These are phyloP conservation scores for Hypoxylon sp. DNA, from an alignment of 2,329 filamentous ascomycete species.

Conservation along the genomic window DNA sequence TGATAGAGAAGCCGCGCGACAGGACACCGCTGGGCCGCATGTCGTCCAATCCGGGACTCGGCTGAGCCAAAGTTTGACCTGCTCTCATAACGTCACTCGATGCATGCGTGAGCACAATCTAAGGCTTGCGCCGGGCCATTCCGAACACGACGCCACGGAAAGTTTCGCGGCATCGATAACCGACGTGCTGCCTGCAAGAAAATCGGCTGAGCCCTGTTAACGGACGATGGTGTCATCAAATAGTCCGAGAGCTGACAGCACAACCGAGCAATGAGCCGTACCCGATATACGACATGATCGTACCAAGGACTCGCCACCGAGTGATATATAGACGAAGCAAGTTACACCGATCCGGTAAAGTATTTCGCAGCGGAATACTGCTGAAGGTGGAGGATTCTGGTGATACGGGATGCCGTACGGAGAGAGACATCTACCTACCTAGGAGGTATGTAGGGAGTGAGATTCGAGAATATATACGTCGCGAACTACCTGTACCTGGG, in stretches of 20 bases:
- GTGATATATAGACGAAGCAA: neutral
- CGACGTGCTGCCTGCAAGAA: neutral
- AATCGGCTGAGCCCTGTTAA: neutral
- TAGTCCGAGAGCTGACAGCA: neutral
- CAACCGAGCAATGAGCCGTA: neutral
- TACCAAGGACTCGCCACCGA: neutral
- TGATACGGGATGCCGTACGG: neutral
- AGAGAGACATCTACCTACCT: too few relatives aligned
- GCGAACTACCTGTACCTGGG: too few relatives aligned
- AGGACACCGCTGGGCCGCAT: conserved; percentile 54
- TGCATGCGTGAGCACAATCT: neutral
- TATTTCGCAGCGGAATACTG: neutral
- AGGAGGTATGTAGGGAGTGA: too few relatives aligned
- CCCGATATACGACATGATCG: neutral
- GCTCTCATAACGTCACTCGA: neutral
- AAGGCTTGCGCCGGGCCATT: neutral
- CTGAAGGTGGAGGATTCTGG: neutral
- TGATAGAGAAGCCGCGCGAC: conserved; percentile 63
- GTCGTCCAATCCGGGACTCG: conserved; percentile 40
- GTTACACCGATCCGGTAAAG: neutral
- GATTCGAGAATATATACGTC: too few relatives aligned
- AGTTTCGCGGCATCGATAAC: neutral
- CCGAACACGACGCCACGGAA: neutral
- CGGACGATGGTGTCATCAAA: neutral
- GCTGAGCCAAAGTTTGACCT: conserved; percentile 23